phyloP scores from a whole-genome alignment of 768 basidiomycete genomes.

The Rhodotorula taiwanensis region DNA sequence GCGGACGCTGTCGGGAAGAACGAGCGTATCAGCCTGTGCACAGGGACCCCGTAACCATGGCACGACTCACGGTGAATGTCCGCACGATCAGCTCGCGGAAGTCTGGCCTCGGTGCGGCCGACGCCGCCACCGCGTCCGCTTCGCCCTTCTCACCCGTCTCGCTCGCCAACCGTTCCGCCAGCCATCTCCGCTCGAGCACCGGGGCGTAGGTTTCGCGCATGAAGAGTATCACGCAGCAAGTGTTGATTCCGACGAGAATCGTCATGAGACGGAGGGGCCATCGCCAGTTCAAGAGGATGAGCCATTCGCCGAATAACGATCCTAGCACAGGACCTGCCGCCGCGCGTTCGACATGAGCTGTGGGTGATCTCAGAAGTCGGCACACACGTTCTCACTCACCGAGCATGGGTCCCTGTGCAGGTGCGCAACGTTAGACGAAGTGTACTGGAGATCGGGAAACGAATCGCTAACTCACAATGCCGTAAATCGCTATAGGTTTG shows the following conservation, averaged over 20 bases:
- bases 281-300: conserved; percentile 10
- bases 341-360: neutral
- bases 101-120: neutral
- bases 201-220: conserved; percentile 9
- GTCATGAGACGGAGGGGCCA: conserved; percentile 13
- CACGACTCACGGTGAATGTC: conserved; percentile 1
- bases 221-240: neutral
- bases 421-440: neutral
- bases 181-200: neutral
- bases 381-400: too few species aligned
- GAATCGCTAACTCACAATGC: neutral
- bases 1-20: conserved; percentile 2
- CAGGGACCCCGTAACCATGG: neutral
- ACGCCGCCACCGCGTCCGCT: too few species aligned
- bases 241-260: conserved; percentile 10
- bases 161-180: neutral
- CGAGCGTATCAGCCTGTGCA: neutral
- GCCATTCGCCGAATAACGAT: conserved; percentile 5
- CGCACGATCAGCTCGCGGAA: neutral
- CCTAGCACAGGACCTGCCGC: conserved; percentile 2
- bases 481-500: conserved; percentile 1
- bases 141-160: neutral
- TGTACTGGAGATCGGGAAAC: too few species aligned
- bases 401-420: neutral
- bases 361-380: too few species aligned